Base-by-base conservation (phyloP, 495 filamentous ascomycete genomes). In the Apodospora peruviana region DNA sequence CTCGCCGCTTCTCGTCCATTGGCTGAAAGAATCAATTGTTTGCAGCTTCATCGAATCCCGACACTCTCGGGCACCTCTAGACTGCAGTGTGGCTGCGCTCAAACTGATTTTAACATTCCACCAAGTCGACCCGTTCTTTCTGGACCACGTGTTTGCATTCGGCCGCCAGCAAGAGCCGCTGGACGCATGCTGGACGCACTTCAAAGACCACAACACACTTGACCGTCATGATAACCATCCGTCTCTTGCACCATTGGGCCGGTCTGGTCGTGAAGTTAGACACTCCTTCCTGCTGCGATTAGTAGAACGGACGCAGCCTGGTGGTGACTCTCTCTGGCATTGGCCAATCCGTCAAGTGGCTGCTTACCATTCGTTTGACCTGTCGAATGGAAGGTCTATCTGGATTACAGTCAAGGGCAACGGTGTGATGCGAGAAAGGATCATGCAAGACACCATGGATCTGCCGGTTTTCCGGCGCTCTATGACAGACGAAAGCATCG, bases 361-460 rank as follows among this genome's bases (percentile, higher is more conserved):
- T 0, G 34, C 69, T 3, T 67, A 69, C 48, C 71, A 77, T 43
- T 69, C 66, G 2, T 70, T 75, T 40, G 73, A 76, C 45, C 25
- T 70, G 19, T 51, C 54, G 14, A 69, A 37, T 18, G 65, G 65
- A 8, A 48, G 57, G 20, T 29, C 64, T 5, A 27, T 62, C 1
- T 75, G 73, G 73, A 64, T 73, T n/a, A 55, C 63, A 12, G 38
- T 72, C 14, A 76, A 76, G 54, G 69, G 64, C 8, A 66, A 70
- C 36, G 35, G 59, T 12, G 22, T 65, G 11, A 61, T 71, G 24
- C 57, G 60, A 43, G 40, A 61, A 7, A 55, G 71, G 21, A 57
- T 77, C 10, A 41, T 43, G 23, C 50, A 58, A 9, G 58, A 55
- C 10, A 60, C 50, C 5, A n/a, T n/a, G n/a, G n/a, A n/a, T n/a